Base-by-base conservation (phyloP, 2,329 filamentous ascomycete genomes). In the Fusarium sp. region DNA sequence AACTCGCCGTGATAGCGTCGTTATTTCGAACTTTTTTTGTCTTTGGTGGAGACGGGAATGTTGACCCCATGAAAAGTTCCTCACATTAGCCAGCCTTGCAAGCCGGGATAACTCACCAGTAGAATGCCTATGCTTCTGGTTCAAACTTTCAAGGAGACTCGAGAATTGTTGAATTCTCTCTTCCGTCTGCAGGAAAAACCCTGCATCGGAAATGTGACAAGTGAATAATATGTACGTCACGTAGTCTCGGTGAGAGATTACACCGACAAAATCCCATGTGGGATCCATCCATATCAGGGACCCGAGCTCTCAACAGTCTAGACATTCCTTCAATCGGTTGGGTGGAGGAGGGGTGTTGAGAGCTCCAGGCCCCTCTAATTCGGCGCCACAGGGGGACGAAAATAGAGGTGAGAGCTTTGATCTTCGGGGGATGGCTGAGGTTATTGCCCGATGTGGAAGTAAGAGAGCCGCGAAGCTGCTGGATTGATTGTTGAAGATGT, bases 271-370 rank as follows among this genome's bases (percentile, higher is more conserved):
- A 60, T 48, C 39, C 65, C 50, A 51, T 62, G 48, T 35, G 65
- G 68, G 47, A 45, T 62, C 53, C 48, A 54, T 60, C 53, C 24
- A 50, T 56, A 56, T 56, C 63, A 71, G 67, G 69, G 64, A 62
- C 56, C 24, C 36, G 56, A 67, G 68, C 71, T 74, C 71, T 74
- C 71, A 74, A 74, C 71, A 74, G 61, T 72, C 71, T 64, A 68
- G 73, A 74, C 71, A 74, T 38, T 63, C 62, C 59, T 56, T 71
- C 50, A 67, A 54, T 50, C 61, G 63, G 61, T 74, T 74, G 71
- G 55, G 71, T 61, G 71, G 63, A 68, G 66, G 63, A 72, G 71
- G 66, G 45, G 62, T 35, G 70, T 73, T 70, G 70, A 71, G 70
- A 56, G 65, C 50, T 62, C 54, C 66, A n/a, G 55, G 39, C 15